phyloP scores from a whole-genome alignment of 345 rosid species.

The Rhodomyrtus tomentosa region DNA sequence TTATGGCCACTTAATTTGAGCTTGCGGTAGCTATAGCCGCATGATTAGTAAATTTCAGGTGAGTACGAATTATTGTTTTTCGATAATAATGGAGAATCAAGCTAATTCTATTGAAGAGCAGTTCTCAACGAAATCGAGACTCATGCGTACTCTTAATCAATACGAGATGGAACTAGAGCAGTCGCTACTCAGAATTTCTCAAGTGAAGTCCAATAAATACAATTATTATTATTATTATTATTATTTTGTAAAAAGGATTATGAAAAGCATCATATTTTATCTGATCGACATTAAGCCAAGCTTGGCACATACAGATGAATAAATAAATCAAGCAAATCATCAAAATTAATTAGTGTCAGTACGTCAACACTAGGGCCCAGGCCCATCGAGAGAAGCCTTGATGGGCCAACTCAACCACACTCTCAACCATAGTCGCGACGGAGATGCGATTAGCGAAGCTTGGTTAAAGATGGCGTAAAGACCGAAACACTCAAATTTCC shows the following conservation, averaged over 20 bases:
- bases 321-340: too few relatives aligned
- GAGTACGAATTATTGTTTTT: not conserved
- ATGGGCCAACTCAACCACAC: not conserved
- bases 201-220: too few relatives aligned
- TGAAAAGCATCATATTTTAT: too few relatives aligned
- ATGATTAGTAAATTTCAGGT: not conserved
- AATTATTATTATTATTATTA: too few relatives aligned
- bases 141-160: too few relatives aligned
- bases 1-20: not conserved
- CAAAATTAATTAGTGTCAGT: not conserved
- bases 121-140: too few relatives aligned
- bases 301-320: too few relatives aligned
- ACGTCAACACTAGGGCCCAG: not conserved
- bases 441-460: not conserved
- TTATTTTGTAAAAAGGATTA: too few relatives aligned
- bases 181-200: too few relatives aligned
- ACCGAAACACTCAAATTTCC: not conserved
- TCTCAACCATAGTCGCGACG: not conserved
- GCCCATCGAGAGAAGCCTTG: not conserved
- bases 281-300: too few relatives aligned
- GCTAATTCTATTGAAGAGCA: too few relatives aligned
- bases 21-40: not conserved
- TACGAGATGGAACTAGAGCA: too few relatives aligned
- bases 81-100: accelerated
- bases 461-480: not conserved